Base-by-base conservation (phyloP, 73 alveolate genomes). In the Blepharisma japonicum region DNA sequence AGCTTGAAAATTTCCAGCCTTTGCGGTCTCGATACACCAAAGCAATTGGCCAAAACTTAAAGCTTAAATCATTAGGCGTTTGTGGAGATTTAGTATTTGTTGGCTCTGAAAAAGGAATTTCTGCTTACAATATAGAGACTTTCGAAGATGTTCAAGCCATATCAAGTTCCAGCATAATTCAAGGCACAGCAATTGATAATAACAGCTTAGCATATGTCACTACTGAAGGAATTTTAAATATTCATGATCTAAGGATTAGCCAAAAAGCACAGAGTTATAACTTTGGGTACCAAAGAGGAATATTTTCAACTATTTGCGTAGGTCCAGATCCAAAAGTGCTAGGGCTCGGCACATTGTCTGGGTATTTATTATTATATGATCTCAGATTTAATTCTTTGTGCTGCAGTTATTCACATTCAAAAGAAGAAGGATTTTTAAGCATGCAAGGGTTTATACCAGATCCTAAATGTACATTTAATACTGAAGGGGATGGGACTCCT, bases 401-500 rank as follows among this genome's bases (percentile, higher is more conserved):
- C 11, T 14, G 14, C 47, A 25, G 14, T 20, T 61, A 61, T 25
- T 61, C 14, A 14, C 74, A 61, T 25, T 61, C 74, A 8, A 25
- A 14, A 18, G 74, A 39, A 14, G n/a, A 14, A 20, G 47, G 47
- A 14, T 14, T 61, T 9, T 25, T 61, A 25, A 61, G 47, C 14
- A 61, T 61, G 74, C 74, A 61, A 61, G 23, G 74, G n/a, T 61
- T 20, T 25, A 61, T 32, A 0, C 42, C 42, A 32, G 42, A 32
- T 32, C 42, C 42, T 32, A 32, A 32, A 32, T 32, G 42, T 3
- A 32, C 42, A 32, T 32, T 32, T 32, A 32, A 32, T 3, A 32
- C 42, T 32, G 42, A 32, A 32, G 42, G 42, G 42, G 42, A 32
- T 32, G 42, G 42, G 42, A 32, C 42, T 32, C 42, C 42, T 32